Evolutionary conservation across 2,329 filamentous ascomycete genomes (phyloP).

Genomic region (Aaosphaeria arxii): DNA sequence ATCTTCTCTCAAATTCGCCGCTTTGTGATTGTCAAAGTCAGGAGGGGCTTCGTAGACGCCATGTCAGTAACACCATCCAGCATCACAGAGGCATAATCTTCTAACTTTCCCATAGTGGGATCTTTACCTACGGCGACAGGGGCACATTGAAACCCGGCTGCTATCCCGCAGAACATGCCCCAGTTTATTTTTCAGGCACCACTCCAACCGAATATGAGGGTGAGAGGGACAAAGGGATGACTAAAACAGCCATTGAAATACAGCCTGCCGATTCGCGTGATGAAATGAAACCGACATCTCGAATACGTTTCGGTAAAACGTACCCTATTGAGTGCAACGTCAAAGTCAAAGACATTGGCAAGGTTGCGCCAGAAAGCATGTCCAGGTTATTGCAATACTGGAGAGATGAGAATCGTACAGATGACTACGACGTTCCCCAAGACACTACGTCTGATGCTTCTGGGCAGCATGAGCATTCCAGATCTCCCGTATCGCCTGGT

Average conservation of each 20-base stretch:
- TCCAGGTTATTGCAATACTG: conserved; percentile 9
- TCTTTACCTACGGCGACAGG: conserved; percentile 39
- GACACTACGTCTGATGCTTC: no score
- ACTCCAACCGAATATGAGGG: conserved; percentile 8
- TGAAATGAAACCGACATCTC: conserved; percentile 31
- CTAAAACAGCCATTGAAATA: conserved; percentile 38
- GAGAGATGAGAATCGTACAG: conserved; percentile 2
- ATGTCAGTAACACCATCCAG: conserved; percentile 8
- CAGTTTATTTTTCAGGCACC: conserved; percentile 26
- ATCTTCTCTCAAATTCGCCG: conserved; percentile 23
- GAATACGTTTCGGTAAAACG: conserved; percentile 41
- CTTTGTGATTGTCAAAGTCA: conserved; percentile 20
- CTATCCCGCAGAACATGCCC: conserved; percentile 34
- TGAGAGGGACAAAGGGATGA: conserved; percentile 32
- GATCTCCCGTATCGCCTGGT: no score
- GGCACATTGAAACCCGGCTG: conserved; percentile 38
- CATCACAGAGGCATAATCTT: no score
- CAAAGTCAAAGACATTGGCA: conserved; percentile 42
- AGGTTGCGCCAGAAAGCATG: conserved; percentile 26
- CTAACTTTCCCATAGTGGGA: conserved; percentile 23
- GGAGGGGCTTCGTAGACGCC: conserved; percentile 19
- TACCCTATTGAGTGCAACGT: conserved; percentile 44
- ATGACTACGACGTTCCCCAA: not conserved
- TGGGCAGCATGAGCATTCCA: no score
- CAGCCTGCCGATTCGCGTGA: conserved; percentile 12